Base-by-base conservation (phyloP, 1,284 basidiomycete genomes). In the Leccinum subfulvum region DNA sequence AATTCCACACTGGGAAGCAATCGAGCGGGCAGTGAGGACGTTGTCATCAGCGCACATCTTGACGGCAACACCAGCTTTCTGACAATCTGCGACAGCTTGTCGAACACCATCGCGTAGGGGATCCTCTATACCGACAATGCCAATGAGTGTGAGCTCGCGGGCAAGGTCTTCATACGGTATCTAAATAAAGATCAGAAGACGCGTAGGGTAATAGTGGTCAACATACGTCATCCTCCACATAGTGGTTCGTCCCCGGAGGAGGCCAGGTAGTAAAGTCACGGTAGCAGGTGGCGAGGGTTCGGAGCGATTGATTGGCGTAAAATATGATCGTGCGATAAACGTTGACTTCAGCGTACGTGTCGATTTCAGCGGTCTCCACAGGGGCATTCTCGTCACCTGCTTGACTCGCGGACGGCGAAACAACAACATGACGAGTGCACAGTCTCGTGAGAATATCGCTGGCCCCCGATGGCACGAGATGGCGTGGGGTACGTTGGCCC, bases 21-120 rank as follows among this genome's bases (percentile, higher is more conserved):
- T 99, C 7, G 95, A 98, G 26, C 92, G 86, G 51, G 93, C 93
- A 7, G 95, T 97, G 54, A 98, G 84, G 57, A 96, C 92, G 69
- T 98, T 99, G 79, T 99, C 97, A 73, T 96, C 97, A 0, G 97
- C 98, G 77, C 94, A 97, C 96, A 99, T 99, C 81, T 98, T 98
- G 80, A 99, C 89, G 33, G 85, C 83, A n/a, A 99, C 95, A 68
- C 96, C 96, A 47, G 97, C 97, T 61, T 82, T 84, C 69, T 87
- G 86, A 75, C 95, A 98, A 66, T 92, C 88, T 57, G 84, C 81
- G 28, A 99, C 97, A 28, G 96, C 95, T 13, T 95, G 85, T 8
- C 85, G 85, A 18, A 99, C 96, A 73, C 95, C 95, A 1, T 87
- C 84, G 49, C 97, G 92, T 5, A 99, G 84, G 39, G 97, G 97